Conservation (phyloP, 345 rosid genomes). For the Eutrema japonicum region DNA sequence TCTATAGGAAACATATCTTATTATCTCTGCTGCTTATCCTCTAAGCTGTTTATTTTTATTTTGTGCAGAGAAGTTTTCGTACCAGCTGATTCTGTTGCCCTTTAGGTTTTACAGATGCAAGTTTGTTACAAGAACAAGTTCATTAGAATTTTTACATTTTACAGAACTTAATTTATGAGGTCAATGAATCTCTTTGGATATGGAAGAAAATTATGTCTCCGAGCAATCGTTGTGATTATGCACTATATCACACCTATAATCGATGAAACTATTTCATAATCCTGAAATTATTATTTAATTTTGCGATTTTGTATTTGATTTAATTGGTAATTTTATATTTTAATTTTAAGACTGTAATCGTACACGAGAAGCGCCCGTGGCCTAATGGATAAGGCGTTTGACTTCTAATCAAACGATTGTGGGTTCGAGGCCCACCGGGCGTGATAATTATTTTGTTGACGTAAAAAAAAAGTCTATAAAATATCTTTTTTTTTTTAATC, state of each 20-base stretch:
- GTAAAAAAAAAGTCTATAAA: background rate
- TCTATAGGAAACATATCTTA: slow-evolving; percentile 43
- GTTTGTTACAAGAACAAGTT: slow-evolving; percentile 32
- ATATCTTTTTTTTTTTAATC: background rate
- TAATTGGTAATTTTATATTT: too few relatives aligned
- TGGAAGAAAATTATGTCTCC: too few relatives aligned
- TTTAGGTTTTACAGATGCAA: slow-evolving; percentile 17
- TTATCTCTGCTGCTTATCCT: slow-evolving; percentile 28
- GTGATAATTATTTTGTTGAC: slow-evolving; percentile 18
- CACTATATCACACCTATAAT: too few relatives aligned
- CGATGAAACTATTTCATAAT: background rate
- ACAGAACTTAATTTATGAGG: background rate
- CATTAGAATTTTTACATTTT: slow-evolving; percentile 14
- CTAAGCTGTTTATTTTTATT: slow-evolving; percentile 19
- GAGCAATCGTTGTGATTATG: too few relatives aligned
- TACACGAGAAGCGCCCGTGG: slow-evolving; percentile 48
- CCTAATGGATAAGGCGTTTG: slow-evolving; percentile 88
- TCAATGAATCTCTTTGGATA: slow-evolving; percentile 10
- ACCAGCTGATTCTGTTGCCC: slow-evolving; percentile 29
- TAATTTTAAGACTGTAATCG: background rate
- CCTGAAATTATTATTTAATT: too few relatives aligned
- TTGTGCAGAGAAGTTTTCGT: slow-evolving; percentile 39
- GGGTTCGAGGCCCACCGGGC: slow-evolving; percentile 87
- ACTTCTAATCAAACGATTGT: slow-evolving; percentile 87
- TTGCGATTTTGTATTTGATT: too few relatives aligned